Percentiles rank a stretch among this genome's conserved stretches.
Conservation (phyloP, 2,329 filamentous ascomycete genomes). For the Microsporum canis region DNA sequence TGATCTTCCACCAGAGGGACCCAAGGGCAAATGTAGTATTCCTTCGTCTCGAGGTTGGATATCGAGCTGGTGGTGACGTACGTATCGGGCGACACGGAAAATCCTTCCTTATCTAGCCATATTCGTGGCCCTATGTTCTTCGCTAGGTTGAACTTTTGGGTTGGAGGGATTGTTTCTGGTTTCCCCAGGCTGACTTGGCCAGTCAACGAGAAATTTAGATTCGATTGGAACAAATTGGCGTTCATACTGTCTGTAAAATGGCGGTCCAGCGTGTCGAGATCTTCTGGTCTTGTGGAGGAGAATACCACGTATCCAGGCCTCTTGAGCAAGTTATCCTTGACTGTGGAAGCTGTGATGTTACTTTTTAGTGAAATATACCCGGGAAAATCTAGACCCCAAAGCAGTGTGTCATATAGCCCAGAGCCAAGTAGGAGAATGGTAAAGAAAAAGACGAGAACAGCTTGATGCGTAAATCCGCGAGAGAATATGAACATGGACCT, state of each 20-base stretch:
- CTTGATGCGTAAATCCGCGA: constrained; percentile 10
- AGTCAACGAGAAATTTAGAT: constrained; percentile 10
- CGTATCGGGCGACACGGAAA: constrained; percentile 12
- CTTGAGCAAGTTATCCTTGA: constrained; percentile 7
- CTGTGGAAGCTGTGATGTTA: constrained; percentile 7
- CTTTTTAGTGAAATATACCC: constrained; percentile 7
- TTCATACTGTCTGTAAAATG: constrained; percentile 10
- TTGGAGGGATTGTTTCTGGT: constrained; percentile 8
- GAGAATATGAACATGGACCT: constrained; percentile 9
- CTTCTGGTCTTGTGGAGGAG: constrained; percentile 8
- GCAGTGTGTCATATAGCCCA: constrained; percentile 11
- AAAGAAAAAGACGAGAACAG: constrained; percentile 9
- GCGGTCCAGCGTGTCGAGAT: constrained; percentile 5
- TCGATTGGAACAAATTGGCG: constrained; percentile 7
- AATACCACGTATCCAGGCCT: constrained; percentile 10
- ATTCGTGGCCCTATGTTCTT: constrained; percentile 8
- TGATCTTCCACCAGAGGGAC: neutral
- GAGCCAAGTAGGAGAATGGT: constrained; percentile 9
- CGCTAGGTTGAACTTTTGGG: constrained; percentile 2
- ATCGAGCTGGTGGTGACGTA: constrained; percentile 6
- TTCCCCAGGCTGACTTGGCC: constrained; percentile 7
- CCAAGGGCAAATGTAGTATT: constrained; percentile 9
- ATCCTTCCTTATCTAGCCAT: constrained; percentile 12
- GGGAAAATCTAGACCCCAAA: constrained; percentile 12
- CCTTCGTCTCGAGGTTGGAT: neutral